Evolutionary conservation across 1,284 basidiomycete genomes (phyloP).

Genomic region (Laetiporus sulphureus): DNA sequence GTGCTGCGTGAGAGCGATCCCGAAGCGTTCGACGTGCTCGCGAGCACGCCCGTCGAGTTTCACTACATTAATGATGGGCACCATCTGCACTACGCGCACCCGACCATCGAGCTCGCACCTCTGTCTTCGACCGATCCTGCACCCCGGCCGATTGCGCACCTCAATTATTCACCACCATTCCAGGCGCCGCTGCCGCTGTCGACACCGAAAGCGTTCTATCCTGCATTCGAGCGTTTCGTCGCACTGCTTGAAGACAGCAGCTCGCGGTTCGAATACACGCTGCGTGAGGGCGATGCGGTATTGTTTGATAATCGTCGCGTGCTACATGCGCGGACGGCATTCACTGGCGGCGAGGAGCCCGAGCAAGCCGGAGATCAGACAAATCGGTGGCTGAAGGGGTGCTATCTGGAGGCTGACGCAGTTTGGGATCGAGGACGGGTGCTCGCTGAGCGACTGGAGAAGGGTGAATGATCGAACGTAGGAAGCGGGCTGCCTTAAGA

Average conservation of each 20-base stretch:
- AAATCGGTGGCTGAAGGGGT: conserved; percentile 80
- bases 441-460: conserved; percentile 1
- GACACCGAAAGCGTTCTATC: conserved; percentile 54
- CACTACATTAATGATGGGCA: conserved; percentile 91
- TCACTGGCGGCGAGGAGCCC: conserved; percentile 30
- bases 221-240: conserved; percentile 63
- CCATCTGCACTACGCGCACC: conserved; percentile 75
- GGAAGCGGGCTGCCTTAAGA: too few relatives aligned
- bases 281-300: conserved; percentile 83
- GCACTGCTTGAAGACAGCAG: conserved; percentile 48
- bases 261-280: conserved; percentile 58
- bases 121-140: conserved; percentile 10
- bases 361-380: conserved; percentile 29
- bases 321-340: conserved; percentile 83
- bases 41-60: conserved; percentile 68
- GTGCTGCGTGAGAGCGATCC: conserved; percentile 46
- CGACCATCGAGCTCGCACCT: conserved; percentile 66
- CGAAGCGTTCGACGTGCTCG: conserved; percentile 53
- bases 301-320: conserved; percentile 94
- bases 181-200: conserved; percentile 68
- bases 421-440: conserved; percentile 54
- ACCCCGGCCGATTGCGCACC: conserved; percentile 39
- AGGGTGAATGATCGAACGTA: too few relatives aligned
- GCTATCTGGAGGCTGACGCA: conserved; percentile 79
- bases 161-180: conserved; percentile 96